Evolutionary conservation across 495 filamentous ascomycete genomes (phyloP), one percentile per base, ranked within the genome.

Genomic region (Hyaloscypha variabilis): DNA sequence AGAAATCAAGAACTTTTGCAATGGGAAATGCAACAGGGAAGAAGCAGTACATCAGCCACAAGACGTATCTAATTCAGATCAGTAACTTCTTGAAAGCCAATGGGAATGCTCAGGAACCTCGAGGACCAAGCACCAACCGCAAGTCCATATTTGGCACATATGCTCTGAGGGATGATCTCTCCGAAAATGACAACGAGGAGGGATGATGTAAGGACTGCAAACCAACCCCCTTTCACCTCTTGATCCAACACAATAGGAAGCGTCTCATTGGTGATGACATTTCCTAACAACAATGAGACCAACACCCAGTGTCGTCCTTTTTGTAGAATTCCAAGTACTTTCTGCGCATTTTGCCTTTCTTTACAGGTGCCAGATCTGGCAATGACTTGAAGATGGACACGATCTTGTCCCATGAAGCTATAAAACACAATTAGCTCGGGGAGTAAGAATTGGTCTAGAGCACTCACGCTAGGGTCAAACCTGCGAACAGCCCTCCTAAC

Each of bases 171-270:
- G 8, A 66, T 66, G 14, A 66, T 59, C 54, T 66, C 63, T 17
- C 63, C 63, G 54, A 66, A 66, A 26, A 66, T 66, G 21, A 66
- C 63, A 28, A 66, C 60, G 26, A 66, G 36, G 28, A 28, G 46
- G 13, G 63, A 53, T 14, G 54, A 59, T 8, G 46, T 29, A 2
- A 66, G 17, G 36, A 66, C 46, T 6, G 63, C 63, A 54, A 60
- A 51, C 63, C 63, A 66, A 13, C 63, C 63, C 3, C 63, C 56
- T 31, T 53, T 53, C 25, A 66, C 26, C 6, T 60, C 42, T 36
- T 39, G 55, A 25, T 66, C 56, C 14, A 66, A 24, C 5, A 66
- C 36, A 24, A 66, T 51, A 1, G 63, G 63, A 13, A 66, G 36
- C 36, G 63, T 60, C 46, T 66, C 63, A 28, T 66, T 66, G 4